Evolutionary conservation across 768 basidiomycete species (phyloP).

Genomic region (Pleurotus ostreatus): DNA sequence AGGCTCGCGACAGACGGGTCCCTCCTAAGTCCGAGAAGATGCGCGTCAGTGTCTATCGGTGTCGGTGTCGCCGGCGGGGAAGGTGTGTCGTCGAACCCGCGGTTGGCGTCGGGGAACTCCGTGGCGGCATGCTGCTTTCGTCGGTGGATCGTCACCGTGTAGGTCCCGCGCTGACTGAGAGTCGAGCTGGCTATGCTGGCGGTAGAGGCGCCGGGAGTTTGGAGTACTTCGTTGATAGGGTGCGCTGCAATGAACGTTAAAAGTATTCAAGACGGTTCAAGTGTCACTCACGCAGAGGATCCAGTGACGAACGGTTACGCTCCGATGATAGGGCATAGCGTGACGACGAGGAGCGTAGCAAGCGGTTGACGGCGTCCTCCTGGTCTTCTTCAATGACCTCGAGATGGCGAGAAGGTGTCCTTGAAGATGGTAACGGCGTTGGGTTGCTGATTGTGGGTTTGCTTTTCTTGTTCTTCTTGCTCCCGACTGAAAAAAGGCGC

Average conservation of each 20-base stretch:
- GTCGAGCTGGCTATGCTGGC: constrained; percentile 50
- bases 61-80: constrained; percentile 14
- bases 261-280: background rate
- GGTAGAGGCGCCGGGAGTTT: constrained; percentile 46
- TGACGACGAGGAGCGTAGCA: constrained; percentile 72
- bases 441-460: constrained; percentile 17
- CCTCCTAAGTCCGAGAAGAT: constrained; percentile 57
- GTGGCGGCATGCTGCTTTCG: constrained; percentile 59
- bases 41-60: constrained; percentile 28
- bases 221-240: constrained; percentile 57
- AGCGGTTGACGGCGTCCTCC: constrained; percentile 41
- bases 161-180: constrained; percentile 52
- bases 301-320: constrained; percentile 51
- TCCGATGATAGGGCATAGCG: constrained; percentile 56
- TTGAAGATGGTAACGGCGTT: constrained; percentile 17
- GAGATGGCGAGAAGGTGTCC: constrained; percentile 16
- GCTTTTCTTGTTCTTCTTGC: constrained; percentile 57
- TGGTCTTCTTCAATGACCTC: constrained; percentile 44
- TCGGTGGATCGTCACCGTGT: constrained; percentile 67
- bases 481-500: constrained; percentile 64
- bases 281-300: constrained; percentile 62
- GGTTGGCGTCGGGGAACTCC: constrained; percentile 63
- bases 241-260: constrained; percentile 41
- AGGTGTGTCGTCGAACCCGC: constrained; percentile 23
- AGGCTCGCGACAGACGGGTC: constrained; percentile 80